Evolutionary conservation across 2,329 filamentous ascomycete genomes (phyloP).

Genomic region (Juglanconis sp.): DNA sequence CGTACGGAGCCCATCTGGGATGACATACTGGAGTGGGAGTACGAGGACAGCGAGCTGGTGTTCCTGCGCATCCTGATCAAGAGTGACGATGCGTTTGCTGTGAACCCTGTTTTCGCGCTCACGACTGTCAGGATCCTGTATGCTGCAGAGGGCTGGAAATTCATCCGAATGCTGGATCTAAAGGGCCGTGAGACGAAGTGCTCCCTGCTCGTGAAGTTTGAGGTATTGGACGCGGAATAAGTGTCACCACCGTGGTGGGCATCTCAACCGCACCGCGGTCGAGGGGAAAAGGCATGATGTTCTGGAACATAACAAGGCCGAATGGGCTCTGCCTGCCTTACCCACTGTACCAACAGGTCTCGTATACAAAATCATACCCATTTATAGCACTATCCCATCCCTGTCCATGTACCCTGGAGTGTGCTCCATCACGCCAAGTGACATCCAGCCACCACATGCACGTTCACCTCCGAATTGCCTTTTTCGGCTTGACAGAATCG

Average conservation of each 20-base stretch:
- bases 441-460: not conserved
- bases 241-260: not conserved
- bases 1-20: slow-evolving; percentile 63
- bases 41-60: slow-evolving; percentile 62
- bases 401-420: too few species aligned
- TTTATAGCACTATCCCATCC: too few species aligned
- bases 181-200: slow-evolving; percentile 63
- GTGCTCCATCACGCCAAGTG: not conserved
- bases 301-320: not conserved
- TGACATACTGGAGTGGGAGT: slow-evolving; percentile 65
- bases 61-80: slow-evolving; percentile 66
- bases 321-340: too few species aligned
- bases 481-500: not conserved
- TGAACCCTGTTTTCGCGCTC: slow-evolving; percentile 61
- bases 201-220: slow-evolving; percentile 59
- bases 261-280: too few species aligned
- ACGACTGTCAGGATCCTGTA: slow-evolving; percentile 59
- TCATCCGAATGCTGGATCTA: slow-evolving; percentile 63
- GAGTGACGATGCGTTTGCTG: slow-evolving; percentile 60
- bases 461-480: not conserved
- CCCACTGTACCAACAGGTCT: too few species aligned
- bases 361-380: too few species aligned
- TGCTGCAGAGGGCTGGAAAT: slow-evolving; percentile 55
- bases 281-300: too few species aligned
- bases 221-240: slow-evolving; percentile 40